These are phyloP conservation scores for Nakataea oryzae DNA, from an alignment of 2,329 filamentous ascomycete species.

Conservation along the genomic window DNA sequence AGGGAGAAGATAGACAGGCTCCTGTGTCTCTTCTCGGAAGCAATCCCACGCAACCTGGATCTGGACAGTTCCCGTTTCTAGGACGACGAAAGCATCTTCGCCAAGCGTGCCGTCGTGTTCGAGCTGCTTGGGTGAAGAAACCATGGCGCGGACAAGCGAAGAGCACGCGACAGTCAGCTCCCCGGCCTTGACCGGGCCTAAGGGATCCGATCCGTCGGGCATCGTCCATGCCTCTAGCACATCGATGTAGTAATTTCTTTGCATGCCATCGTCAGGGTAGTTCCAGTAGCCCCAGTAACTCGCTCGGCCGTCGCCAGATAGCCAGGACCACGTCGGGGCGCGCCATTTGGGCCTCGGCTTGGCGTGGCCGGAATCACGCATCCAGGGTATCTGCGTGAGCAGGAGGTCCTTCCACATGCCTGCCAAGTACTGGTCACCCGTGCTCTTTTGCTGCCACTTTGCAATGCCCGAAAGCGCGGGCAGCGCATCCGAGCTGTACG, in stretches of 20 bases:
- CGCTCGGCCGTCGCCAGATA: neutral
- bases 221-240: neutral
- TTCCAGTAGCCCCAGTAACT: neutral
- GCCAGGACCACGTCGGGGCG: neutral
- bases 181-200: neutral
- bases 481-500: neutral
- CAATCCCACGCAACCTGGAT: neutral
- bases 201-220: neutral
- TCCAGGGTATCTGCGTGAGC: neutral
- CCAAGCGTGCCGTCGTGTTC: neutral
- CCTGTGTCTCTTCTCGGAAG: neutral
- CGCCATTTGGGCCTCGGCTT: neutral
- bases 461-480: neutral
- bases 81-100: too few species aligned
- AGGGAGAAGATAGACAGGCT: neutral
- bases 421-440: neutral
- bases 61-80: neutral
- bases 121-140: neutral
- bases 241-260: neutral
- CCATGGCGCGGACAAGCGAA: neutral
- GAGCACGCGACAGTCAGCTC: neutral
- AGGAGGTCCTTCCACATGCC: neutral
- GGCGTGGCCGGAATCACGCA: neutral
- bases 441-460: neutral
- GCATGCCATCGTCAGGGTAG: neutral